phyloP scores from a whole-genome alignment of 352 stramenopile genomes.

The Phytophthora quininea region DNA sequence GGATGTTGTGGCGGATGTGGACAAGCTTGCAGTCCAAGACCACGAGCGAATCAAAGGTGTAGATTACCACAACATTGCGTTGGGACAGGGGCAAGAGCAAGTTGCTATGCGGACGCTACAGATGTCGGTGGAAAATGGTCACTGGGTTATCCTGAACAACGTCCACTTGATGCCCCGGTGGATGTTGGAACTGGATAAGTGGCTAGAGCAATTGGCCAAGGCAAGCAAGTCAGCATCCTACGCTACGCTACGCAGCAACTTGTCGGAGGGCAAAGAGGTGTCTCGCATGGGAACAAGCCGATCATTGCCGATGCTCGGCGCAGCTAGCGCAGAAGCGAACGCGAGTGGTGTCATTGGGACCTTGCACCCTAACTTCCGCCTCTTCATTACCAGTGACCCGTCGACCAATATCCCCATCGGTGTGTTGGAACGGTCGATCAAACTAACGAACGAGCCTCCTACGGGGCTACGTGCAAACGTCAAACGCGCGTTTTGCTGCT shows the following conservation, averaged over 20 bases:
- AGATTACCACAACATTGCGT: constrained; percentile 96
- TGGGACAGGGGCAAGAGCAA: constrained; percentile 94
- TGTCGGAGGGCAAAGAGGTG: constrained; percentile 28
- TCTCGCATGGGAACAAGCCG: constrained; percentile 29
- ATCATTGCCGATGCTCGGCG: constrained; percentile 19
- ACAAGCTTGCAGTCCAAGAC: constrained; percentile 93
- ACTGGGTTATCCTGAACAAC: constrained; percentile 96
- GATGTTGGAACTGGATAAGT: constrained; percentile 93
- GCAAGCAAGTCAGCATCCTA: constrained; percentile 61
- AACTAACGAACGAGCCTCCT: constrained; percentile 89
- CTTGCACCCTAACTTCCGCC: constrained; percentile 79
- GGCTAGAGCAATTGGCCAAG: constrained; percentile 86
- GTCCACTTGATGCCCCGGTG: constrained; percentile 95
- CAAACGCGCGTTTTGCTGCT: constrained; percentile 85
- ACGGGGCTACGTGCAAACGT: constrained; percentile 90
- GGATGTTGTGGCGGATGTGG: constrained; percentile 96
- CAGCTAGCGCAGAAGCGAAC: not conserved
- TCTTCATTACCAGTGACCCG: constrained; percentile 92
- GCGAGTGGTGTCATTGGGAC: constrained; percentile 26
- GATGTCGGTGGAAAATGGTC: constrained; percentile 88
- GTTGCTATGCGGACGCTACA: constrained; percentile 91
- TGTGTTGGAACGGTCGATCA: constrained; percentile 89
- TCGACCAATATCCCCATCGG: constrained; percentile 87
- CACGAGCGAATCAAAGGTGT: constrained; percentile 93
- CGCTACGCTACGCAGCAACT: constrained; percentile 30